phyloP scores from a whole-genome alignment of 2,329 filamentous ascomycete species.

The Aspergillus transmontanensis region DNA sequence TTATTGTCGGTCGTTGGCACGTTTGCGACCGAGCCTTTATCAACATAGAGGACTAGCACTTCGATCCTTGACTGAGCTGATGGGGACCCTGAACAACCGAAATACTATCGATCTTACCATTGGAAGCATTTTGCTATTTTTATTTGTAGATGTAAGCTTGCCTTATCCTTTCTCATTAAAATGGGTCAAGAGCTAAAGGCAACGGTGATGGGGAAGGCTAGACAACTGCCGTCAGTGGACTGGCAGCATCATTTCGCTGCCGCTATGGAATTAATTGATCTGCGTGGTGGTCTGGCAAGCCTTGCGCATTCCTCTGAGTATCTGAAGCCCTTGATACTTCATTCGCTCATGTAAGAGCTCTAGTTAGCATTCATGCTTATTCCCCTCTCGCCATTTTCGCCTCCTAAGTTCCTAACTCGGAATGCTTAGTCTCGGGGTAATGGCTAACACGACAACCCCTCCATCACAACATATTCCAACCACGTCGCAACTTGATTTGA shows the following conservation, averaged over 20 bases:
- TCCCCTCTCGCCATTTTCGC: too few species aligned
- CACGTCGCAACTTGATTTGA: neutral
- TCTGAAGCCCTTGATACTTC: constrained; percentile 4
- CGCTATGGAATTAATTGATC: constrained; percentile 7
- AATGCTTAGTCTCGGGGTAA: constrained; percentile 5
- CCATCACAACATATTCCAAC: constrained; percentile 6
- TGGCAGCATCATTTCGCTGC: constrained; percentile 12
- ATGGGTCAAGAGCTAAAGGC: neutral
- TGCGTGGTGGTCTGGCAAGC: constrained; percentile 6
- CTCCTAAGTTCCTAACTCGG: too few species aligned
- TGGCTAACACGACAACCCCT: constrained; percentile 13
- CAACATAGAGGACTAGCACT: constrained; percentile 12
- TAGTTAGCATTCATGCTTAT: neutral
- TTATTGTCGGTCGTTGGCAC: neutral
- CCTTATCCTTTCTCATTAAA: neutral
- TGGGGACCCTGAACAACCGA: neutral
- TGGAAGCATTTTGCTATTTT: constrained; percentile 10
- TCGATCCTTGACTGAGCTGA: neutral
- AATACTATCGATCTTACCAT: constrained; percentile 3
- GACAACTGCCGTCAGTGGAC: constrained; percentile 4
- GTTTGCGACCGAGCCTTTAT: constrained; percentile 5
- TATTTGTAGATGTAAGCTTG: constrained; percentile 11
- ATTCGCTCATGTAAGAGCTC: constrained; percentile 10
- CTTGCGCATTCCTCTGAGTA: constrained; percentile 1
- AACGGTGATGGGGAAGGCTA: neutral